Evolutionary conservation across 306 rosid genomes (phyloP).

Genomic region (Ammopiptanthus mongolicus): DNA sequence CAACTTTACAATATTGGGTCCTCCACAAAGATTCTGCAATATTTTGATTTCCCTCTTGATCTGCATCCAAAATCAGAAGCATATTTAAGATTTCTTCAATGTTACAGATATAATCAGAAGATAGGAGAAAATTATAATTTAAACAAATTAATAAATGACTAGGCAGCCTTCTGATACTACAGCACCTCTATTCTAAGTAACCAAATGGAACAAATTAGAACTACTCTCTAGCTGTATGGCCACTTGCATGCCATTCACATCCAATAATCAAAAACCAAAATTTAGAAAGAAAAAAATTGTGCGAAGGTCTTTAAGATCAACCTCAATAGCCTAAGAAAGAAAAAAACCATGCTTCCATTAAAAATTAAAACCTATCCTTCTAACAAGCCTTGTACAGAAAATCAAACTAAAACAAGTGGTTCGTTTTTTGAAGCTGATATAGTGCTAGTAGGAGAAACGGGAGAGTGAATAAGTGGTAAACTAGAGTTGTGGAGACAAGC

Average conservation of each 20-base stretch:
- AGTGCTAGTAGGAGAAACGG: too few species aligned
- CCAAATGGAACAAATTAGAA: conserved; percentile 4
- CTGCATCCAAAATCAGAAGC: conserved; percentile 40
- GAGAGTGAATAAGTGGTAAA: too few species aligned
- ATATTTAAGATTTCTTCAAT: background rate
- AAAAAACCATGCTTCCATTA: background rate
- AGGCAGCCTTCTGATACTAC: background rate
- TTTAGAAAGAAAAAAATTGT: background rate
- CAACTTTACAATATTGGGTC: conserved; percentile 86
- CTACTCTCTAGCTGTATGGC: background rate
- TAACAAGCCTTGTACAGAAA: background rate
- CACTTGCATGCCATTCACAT: background rate
- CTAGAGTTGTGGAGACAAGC: too few species aligned
- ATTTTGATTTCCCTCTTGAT: conserved; percentile 95
- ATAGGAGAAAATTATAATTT: background rate
- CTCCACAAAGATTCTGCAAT: conserved; percentile 91
- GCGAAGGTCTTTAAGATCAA: background rate
- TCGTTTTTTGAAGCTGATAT: background rate
- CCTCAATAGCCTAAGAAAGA: background rate
- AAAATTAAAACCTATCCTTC: background rate
- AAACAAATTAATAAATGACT: background rate
- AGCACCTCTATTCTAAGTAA: background rate
- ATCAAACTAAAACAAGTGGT: background rate
- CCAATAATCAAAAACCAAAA: background rate
- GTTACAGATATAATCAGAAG: background rate